These are phyloP conservation scores for Globisporangium viniferum DNA, from an alignment of 352 stramenopile genomes.

Conservation along the genomic window DNA sequence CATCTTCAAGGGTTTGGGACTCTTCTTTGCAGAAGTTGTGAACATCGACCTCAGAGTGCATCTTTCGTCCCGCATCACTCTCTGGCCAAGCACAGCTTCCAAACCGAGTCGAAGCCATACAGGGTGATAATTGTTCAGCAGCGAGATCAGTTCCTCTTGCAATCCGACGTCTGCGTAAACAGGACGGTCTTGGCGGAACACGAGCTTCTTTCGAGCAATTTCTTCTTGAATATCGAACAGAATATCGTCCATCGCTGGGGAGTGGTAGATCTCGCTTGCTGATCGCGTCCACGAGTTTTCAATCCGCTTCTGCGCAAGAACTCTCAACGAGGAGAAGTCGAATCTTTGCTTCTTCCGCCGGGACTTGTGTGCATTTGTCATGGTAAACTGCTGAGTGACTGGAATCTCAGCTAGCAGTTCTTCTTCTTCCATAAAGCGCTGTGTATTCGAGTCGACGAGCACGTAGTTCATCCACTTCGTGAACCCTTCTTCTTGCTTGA, in stretches of 20 bases:
- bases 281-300: slow-evolving; percentile 61
- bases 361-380: slow-evolving; percentile 1
- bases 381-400: neutral
- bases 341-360: slow-evolving; percentile 22
- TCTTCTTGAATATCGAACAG: slow-evolving; percentile 69
- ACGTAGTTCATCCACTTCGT: slow-evolving; percentile 89
- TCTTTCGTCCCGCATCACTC: slow-evolving; percentile 53
- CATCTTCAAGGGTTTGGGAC: slow-evolving; percentile 37
- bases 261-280: slow-evolving; percentile 61
- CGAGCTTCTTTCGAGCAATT: slow-evolving; percentile 68
- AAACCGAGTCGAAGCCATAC: slow-evolving; percentile 90
- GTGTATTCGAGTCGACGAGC: slow-evolving; percentile 48
- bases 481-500: slow-evolving; percentile 76
- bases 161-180: slow-evolving; percentile 90
- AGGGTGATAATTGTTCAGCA: slow-evolving; percentile 91
- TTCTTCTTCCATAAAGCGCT: slow-evolving; percentile 33
- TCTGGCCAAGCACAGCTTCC: slow-evolving; percentile 78
- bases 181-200: slow-evolving; percentile 82
- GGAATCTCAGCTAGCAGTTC: slow-evolving; percentile 19
- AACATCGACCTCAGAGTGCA: slow-evolving; percentile 58
- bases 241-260: slow-evolving; percentile 45
- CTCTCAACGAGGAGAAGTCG: slow-evolving; percentile 67
- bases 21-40: slow-evolving; percentile 24
- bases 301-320: slow-evolving; percentile 69
- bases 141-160: slow-evolving; percentile 73